Base-by-base conservation (phyloP, 176 grass and related monocot genomes). In the Rhynchospora breviuscula region DNA sequence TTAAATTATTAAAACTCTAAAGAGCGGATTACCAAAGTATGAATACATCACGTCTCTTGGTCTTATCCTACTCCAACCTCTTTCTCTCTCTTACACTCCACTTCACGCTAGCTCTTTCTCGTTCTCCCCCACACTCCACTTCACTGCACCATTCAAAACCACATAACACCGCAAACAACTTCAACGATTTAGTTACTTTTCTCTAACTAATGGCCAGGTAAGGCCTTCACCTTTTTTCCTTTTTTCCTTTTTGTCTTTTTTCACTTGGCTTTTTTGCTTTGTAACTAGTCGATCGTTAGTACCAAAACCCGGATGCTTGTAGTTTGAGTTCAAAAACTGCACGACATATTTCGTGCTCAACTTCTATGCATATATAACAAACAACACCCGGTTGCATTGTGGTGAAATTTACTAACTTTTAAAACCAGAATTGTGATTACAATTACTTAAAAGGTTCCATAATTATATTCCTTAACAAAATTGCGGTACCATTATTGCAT, bases 41-140 rank as follows among this genome's bases (percentile, higher is more conserved):
- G 79, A 81, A 81, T 46, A 48, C 79, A 82, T 82, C 44, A 65
- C 23, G 59, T 49, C 19, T 82, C 62, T 82, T 82, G 60, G 56
- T 82, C 79, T 67, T 65, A 64, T 82, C 60, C 40, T 63, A 73
- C 82, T 43, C 31, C 67, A 85, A 74, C 67, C 52, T 43, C 40
- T 35, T 46, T 73, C 47, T 59, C n/a, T 85, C 47, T 74, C 66
- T 59, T 59, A 40, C 51, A 79, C 76, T 59, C 26, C 76, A 79
- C 76, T 61, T 59, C 22, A 57, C 76, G 40, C 14, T 15, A 5
- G 8, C 35, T 81, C 45, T 54, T 19, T 40, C 7, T 57, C 12
- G 29, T 21, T 33, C 31, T 66, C 33, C 62, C 15, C 35, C 80
- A 82, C 15, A 66, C 61, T 40, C 3, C 63, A 84, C 66, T 59